Evolutionary conservation across 768 basidiomycete species (phyloP).

Genomic region (Calocera cornea): DNA sequence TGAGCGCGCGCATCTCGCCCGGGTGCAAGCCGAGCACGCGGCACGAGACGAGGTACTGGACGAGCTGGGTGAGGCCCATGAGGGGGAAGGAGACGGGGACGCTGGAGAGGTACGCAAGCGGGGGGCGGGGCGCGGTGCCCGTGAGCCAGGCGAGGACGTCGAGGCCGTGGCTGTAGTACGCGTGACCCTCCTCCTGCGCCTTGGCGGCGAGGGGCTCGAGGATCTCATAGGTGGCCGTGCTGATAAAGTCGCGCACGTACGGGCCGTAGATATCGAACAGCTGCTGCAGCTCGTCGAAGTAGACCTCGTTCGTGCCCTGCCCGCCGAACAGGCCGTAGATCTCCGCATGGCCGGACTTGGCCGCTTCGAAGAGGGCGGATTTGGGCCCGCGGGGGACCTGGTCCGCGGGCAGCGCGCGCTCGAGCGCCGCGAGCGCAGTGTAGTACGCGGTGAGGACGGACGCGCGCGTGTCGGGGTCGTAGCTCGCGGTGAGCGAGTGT

Average conservation of each 20-base stretch:
- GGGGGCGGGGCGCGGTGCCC: constrained; percentile 53
- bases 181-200: constrained; percentile 36
- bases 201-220: constrained; percentile 57
- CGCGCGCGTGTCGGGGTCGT: constrained; percentile 62
- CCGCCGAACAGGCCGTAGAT: constrained; percentile 94
- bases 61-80: constrained; percentile 90
- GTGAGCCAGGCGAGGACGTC: constrained; percentile 76
- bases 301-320: constrained; percentile 95
- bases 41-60: constrained; percentile 76
- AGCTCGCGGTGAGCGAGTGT: constrained; percentile 64
- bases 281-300: constrained; percentile 87
- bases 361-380: constrained; percentile 57
- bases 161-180: constrained; percentile 69
- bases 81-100: constrained; percentile 89
- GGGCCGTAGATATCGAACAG: constrained; percentile 87
- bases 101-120: constrained; percentile 76
- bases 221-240: constrained; percentile 46
- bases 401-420: constrained; percentile 38
- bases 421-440: constrained; percentile 55
- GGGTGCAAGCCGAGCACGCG: constrained; percentile 63
- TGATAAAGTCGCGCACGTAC: constrained; percentile 63
- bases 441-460: constrained; percentile 69
- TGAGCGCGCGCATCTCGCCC: constrained; percentile 57
- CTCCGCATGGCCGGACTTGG: constrained; percentile 46
- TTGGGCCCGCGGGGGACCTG: constrained; percentile 44